A percentile compares a stretch with the other conserved stretches of the same genome.
Conservation (phyloP, 2,329 filamentous ascomycete species). For the Trichophyton simii region DNA sequence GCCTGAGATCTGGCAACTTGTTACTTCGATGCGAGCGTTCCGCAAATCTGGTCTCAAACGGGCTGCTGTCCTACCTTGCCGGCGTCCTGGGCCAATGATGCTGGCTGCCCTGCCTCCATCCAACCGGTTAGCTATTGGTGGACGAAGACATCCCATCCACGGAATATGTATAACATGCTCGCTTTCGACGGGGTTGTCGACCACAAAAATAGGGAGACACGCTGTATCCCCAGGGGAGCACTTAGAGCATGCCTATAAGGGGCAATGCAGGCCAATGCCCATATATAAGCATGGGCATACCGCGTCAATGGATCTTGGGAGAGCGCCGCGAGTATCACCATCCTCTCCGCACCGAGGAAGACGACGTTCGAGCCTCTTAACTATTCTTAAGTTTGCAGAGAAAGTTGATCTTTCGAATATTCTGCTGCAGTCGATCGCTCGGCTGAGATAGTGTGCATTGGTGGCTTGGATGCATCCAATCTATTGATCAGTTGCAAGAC, state of each 20-base stretch:
- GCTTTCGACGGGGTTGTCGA: background rate
- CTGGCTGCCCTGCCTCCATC: background rate
- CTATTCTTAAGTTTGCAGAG: background rate
- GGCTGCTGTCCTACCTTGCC: background rate
- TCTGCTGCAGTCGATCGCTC: background rate
- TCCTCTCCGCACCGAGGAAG: background rate
- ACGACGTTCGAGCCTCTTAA: background rate
- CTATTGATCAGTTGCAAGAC: background rate
- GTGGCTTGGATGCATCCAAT: background rate
- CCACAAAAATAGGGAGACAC: background rate
- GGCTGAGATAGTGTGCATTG: background rate
- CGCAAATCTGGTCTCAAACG: constrained; percentile 1
- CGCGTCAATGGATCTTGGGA: background rate
- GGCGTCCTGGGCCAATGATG: background rate
- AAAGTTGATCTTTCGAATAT: background rate
- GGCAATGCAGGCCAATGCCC: background rate
- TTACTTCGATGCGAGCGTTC: background rate
- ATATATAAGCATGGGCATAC: background rate
- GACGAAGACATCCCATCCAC: background rate
- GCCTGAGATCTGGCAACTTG: background rate
- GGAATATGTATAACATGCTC: background rate
- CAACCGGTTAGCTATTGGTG: background rate
- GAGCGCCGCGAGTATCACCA: too few species aligned
- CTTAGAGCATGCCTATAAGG: background rate
- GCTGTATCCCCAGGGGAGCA: background rate